Evolutionary conservation across 2,329 filamentous ascomycete genomes (phyloP).

Genomic region (Dendrostoma leiphaemia): DNA sequence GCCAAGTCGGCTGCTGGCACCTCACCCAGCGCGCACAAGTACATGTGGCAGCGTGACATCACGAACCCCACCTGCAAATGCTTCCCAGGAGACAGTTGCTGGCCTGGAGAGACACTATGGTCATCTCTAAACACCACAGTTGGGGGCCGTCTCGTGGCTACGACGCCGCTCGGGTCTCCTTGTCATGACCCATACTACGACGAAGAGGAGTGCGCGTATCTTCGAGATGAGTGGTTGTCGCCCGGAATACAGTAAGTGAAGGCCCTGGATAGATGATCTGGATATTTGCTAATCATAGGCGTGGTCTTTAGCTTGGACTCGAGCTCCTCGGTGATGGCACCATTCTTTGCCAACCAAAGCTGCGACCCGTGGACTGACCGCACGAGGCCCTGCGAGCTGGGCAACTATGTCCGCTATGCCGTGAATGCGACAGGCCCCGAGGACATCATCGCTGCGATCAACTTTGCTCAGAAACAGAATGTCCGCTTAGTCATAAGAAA

Average conservation of each 20-base stretch:
- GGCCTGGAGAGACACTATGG: constrained; percentile 45
- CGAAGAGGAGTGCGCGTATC: constrained; percentile 31
- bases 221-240: constrained; percentile 35
- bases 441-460: constrained; percentile 20
- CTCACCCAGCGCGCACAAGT: neutral
- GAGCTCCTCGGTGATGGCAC: constrained; percentile 27
- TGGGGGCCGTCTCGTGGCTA: constrained; percentile 47
- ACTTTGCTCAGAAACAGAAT: constrained; percentile 35
- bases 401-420: constrained; percentile 29
- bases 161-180: constrained; percentile 42
- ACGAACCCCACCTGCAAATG: constrained; percentile 20
- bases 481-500: constrained; percentile 43
- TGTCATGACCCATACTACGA: constrained; percentile 44
- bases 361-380: constrained; percentile 20
- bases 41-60: neutral
- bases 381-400: constrained; percentile 32
- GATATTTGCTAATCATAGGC: neutral
- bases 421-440: constrained; percentile 21
- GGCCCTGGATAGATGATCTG: neutral
- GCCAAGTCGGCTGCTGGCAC: neutral
- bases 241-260: constrained; percentile 34
- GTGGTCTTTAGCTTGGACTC: constrained; percentile 22
- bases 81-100: constrained; percentile 48
- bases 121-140: constrained; percentile 45
- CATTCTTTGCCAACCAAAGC: constrained; percentile 28